Percentiles rank a stretch among this genome's conserved stretches.
These are phyloP conservation scores for Metarhizium album DNA, from an alignment of 2,329 filamentous ascomycete species.

Conservation along the genomic window DNA sequence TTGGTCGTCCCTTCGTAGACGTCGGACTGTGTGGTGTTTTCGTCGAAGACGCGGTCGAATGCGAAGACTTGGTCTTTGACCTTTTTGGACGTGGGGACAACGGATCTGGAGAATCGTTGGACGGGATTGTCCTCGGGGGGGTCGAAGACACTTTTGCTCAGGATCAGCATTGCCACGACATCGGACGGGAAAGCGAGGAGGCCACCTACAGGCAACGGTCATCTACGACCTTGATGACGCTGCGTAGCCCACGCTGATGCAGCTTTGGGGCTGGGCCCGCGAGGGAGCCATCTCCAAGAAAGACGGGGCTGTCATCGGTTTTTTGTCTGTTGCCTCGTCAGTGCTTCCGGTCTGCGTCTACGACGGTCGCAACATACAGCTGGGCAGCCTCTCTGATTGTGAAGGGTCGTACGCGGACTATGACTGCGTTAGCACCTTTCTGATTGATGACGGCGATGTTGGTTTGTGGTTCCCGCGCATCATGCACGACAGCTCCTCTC, in stretches of 20 bases:
- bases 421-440: constrained; percentile 12
- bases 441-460: neutral
- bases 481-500: neutral
- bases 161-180: neutral
- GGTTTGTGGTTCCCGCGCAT: neutral
- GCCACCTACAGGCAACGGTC: constrained; percentile 80
- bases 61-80: constrained; percentile 97
- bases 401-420: constrained; percentile 61
- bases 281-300: constrained; percentile 92
- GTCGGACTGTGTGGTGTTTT: constrained; percentile 82
- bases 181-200: neutral
- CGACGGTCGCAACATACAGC: constrained; percentile 42
- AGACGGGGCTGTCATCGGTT: constrained; percentile 75
- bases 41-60: constrained; percentile 95
- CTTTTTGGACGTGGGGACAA: constrained; percentile 75
- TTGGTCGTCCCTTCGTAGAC: constrained; percentile 92
- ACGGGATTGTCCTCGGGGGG: constrained; percentile 91
- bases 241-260: constrained; percentile 73
- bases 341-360: neutral
- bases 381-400: constrained; percentile 92
- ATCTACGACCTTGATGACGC: constrained; percentile 92
- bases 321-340: constrained; percentile 35
- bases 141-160: constrained; percentile 68
- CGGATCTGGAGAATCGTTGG: constrained; percentile 73
- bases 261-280: constrained; percentile 83